A percentile compares a stretch with the other conserved stretches of the same genome.
Conservation (phyloP, 805 yeast genomes). For the Kregervanrija delftensis region DNA sequence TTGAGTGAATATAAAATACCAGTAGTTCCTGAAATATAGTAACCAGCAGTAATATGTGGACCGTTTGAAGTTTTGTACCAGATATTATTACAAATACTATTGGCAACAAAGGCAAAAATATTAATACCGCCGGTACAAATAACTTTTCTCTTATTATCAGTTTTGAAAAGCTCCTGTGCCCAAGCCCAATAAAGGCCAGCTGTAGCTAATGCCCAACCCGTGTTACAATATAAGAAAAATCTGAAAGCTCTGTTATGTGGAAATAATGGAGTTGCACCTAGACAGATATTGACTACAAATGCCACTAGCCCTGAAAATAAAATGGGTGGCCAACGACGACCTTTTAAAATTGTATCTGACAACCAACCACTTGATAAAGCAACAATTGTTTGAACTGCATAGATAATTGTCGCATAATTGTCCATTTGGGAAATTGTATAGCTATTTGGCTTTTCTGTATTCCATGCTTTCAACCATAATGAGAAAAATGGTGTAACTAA, state of each 20-base stretch:
- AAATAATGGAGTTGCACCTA: slow-evolving; percentile 5
- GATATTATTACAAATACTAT: slow-evolving; percentile 8
- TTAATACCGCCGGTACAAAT: slow-evolving; percentile 13
- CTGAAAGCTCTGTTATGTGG: slow-evolving; percentile 6
- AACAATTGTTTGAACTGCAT: slow-evolving; percentile 8
- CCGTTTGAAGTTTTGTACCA: slow-evolving; percentile 10
- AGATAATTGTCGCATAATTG: slow-evolving; percentile 6
- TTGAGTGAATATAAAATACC: slow-evolving; percentile 5
- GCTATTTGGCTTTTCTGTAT: slow-evolving; percentile 4
- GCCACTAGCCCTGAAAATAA: slow-evolving; percentile 5
- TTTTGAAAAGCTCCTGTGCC: slow-evolving; percentile 8
- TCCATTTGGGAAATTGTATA: slow-evolving; percentile 8
- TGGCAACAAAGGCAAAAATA: slow-evolving; percentile 9
- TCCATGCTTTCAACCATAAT: slow-evolving; percentile 12
- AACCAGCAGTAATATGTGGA: slow-evolving; percentile 11
- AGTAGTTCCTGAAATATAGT: slow-evolving; percentile 11
- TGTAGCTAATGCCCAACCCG: slow-evolving; percentile 8
- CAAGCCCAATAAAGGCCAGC: slow-evolving; percentile 13
- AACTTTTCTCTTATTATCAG: slow-evolving; percentile 5
- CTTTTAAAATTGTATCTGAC: slow-evolving; percentile 8
- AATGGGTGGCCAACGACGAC: slow-evolving; percentile 11
- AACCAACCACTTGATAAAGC: slow-evolving; percentile 9
- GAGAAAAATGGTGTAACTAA: slow-evolving; percentile 6
- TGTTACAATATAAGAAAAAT: slow-evolving; percentile 10
- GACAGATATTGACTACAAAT: slow-evolving; percentile 2